phyloP scores from a whole-genome alignment of 2,329 filamentous ascomycete genomes.

The Apiospora rasikravindrae region DNA sequence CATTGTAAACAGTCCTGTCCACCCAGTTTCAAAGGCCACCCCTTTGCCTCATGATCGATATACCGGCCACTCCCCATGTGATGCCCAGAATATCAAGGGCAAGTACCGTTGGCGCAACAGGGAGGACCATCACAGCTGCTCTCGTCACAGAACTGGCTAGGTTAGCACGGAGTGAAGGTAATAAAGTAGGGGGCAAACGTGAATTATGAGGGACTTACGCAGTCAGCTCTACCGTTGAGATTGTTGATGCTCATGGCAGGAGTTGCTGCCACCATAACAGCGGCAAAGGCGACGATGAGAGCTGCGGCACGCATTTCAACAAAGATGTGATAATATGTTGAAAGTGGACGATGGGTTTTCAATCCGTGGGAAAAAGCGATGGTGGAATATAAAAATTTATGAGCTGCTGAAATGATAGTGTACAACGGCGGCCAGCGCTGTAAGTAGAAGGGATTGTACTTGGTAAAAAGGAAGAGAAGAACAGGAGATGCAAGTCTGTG shows the following conservation, averaged over 20 bases:
- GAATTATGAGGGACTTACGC: neutral
- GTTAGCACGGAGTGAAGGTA: neutral
- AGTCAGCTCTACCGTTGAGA: conserved; percentile 1
- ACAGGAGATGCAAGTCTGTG: too few species aligned
- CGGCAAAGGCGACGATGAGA: conserved; percentile 14
- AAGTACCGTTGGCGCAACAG: conserved; percentile 22
- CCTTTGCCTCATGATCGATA: neutral
- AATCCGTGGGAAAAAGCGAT: neutral
- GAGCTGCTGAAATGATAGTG: neutral
- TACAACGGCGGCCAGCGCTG: conserved; percentile 5
- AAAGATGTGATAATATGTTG: neutral
- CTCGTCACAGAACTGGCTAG: conserved; percentile 15
- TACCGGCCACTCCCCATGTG: neutral
- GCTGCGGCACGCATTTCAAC: conserved; percentile 7
- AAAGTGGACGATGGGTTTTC: neutral
- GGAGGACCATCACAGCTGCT: conserved; percentile 8
- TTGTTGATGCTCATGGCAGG: conserved; percentile 3
- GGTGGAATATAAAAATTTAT: neutral
- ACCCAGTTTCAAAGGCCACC: neutral
- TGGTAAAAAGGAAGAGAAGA: neutral
- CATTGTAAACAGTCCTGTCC: neutral
- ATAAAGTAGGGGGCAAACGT: too few species aligned
- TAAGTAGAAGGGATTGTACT: neutral
- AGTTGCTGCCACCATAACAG: neutral
- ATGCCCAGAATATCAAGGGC: neutral